Evolutionary conservation across 371 early-diverging fungal species (phyloP).

Genomic region (Rhizomucor miehei): DNA sequence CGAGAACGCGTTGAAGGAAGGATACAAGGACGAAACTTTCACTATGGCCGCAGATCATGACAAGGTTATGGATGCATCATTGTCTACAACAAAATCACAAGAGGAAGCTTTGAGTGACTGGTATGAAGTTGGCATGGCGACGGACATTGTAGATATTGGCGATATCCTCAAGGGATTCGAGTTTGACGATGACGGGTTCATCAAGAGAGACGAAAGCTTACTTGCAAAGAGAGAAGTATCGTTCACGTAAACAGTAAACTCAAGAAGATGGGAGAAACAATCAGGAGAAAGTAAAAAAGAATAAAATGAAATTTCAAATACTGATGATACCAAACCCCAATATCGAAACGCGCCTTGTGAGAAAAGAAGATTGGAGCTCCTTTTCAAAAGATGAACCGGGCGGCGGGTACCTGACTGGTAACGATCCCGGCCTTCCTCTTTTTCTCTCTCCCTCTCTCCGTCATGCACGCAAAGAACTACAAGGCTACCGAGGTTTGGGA

Average conservation of each 20-base stretch:
- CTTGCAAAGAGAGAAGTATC: too few relatives aligned
- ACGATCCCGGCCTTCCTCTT: neutral
- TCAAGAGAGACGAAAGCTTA: too few relatives aligned
- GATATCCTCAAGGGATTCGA: conserved; percentile 1
- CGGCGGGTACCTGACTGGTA: neutral
- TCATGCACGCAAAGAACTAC: conserved; percentile 3
- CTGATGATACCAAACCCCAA: too few relatives aligned
- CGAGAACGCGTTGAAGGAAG: conserved; percentile 32
- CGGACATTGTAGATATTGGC: neutral
- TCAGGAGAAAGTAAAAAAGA: too few relatives aligned
- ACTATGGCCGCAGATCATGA: conserved; percentile 4
- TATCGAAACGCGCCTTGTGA: too few relatives aligned
- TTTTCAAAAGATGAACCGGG: too few relatives aligned
- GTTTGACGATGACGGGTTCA: conserved; percentile 3
- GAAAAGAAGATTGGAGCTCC: too few relatives aligned
- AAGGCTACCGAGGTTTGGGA: conserved; percentile 59
- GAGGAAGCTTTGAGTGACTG: neutral
- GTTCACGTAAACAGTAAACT: too few relatives aligned
- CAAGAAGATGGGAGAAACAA: too few relatives aligned
- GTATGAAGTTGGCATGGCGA: conserved; percentile 1
- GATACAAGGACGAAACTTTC: conserved; percentile 32
- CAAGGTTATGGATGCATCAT: conserved; percentile 3
- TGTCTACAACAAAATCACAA: neutral
- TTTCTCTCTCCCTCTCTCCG: neutral
- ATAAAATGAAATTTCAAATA: too few relatives aligned